phyloP scores from a whole-genome alignment of 352 stramenopile genomes.

The Vaucheria bursata region DNA sequence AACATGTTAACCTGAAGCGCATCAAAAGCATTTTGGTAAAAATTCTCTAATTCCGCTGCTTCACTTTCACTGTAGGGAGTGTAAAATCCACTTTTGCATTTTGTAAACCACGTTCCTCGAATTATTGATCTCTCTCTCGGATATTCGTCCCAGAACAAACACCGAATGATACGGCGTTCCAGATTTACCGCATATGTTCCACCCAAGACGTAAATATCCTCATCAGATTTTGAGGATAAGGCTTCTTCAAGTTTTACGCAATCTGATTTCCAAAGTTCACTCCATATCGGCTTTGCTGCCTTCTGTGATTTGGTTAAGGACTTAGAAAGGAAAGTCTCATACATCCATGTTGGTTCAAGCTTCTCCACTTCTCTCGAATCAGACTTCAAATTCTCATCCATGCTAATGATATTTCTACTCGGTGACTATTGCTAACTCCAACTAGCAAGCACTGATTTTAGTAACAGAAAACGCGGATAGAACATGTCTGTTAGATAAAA shows the following conservation, averaged over 20 bases:
- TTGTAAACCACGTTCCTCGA: neutral
- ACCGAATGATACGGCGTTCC: neutral
- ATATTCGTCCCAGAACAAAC: neutral
- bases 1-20: too few relatives aligned
- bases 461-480: too few relatives aligned
- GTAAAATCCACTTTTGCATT: neutral
- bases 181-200: neutral
- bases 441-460: too few relatives aligned
- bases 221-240: neutral
- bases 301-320: too few relatives aligned
- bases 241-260: neutral
- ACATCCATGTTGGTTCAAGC: too few relatives aligned
- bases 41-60: neutral
- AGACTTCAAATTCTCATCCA: too few relatives aligned
- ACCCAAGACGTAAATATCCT: neutral
- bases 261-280: conserved; percentile 1
- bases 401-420: too few relatives aligned
- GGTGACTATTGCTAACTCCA: too few relatives aligned
- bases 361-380: too few relatives aligned
- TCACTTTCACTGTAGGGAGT: neutral
- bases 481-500: too few relatives aligned
- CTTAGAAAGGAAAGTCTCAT: too few relatives aligned
- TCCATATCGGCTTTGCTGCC: too few relatives aligned
- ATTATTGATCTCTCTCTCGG: neutral
- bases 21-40: neutral